Base-by-base conservation (phyloP, 352 stramenopile species). In the Phytophthora sojae region DNA sequence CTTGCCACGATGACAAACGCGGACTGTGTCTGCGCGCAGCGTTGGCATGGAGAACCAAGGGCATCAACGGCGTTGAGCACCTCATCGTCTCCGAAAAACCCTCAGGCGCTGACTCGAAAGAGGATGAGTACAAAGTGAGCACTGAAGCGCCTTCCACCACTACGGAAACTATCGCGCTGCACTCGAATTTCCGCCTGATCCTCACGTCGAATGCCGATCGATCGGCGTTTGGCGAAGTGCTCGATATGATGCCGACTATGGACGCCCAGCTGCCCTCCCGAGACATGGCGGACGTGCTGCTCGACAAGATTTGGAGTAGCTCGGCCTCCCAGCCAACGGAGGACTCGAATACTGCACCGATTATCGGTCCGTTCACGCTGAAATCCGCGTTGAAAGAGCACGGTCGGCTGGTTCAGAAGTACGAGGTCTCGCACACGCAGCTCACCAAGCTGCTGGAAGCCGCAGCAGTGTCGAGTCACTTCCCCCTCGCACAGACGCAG, bases 271-370 rank as follows among this genome's bases (percentile, higher is more conserved):
- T 82, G 6, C 39, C 82, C n/a, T 17, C 56, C 0, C 75, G 64
- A 0, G 85, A 91, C 4, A 21, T 86, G 0, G 23, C 42, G 0
- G 75, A 79, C 25, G 50, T 81, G 3, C 35, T 91, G 9, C 57
- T 91, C 1, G 85, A 92, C 61, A 81, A 77, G 6, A 59, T 90
- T 45, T 91, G 81, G 80, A 69, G 56, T 57, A 71, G 32, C 58
- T 19, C 65, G 56, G 15, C 21, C 14, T 4, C 37, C 8, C 32
- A 60, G 25, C 42, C 54, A 2, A n/a, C 23, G 3, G 49, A 49
- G 5, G 17, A 4, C 15, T 17, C 26, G 1, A 23, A 39, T 19
- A 4, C 4, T 17, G 9, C 35, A 3, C 23, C 52, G 2, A 35
- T 30, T 1, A 51, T 26, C 30, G 57, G 68, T 60, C 47, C 35